A percentile compares a stretch with the other conserved stretches of the same genome.
phyloP scores from a whole-genome alignment of 2,329 filamentous ascomycete species.

The Ophiostoma australiae region DNA sequence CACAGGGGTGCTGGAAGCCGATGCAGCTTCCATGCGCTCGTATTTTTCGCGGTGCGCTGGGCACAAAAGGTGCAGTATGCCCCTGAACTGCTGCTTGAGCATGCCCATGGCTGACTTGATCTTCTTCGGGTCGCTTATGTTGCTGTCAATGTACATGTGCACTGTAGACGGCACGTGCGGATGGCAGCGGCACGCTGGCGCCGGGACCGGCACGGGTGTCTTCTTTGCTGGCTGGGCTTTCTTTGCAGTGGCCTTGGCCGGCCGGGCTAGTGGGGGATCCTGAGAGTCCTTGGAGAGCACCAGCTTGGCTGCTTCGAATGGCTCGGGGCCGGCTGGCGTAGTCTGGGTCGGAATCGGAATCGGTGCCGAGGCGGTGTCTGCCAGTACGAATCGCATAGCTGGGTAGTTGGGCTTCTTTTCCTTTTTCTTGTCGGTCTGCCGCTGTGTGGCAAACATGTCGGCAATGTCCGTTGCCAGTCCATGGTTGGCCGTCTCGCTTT shows the following conservation, averaged over 20 bases:
- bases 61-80: neutral
- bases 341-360: too few species aligned
- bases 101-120: neutral
- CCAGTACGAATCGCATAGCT: neutral
- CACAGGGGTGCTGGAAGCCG: neutral
- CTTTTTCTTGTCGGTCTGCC: neutral
- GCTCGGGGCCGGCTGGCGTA: neutral
- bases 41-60: neutral
- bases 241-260: neutral
- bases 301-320: neutral
- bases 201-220: neutral
- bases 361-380: neutral
- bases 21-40: conserved; percentile 15
- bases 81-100: neutral
- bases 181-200: conserved; percentile 22
- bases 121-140: neutral
- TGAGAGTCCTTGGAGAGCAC: neutral
- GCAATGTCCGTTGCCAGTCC: neutral
- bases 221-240: neutral
- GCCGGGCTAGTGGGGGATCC: neutral
- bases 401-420: neutral
- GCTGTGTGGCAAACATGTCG: neutral
- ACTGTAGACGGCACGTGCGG: conserved; percentile 26
- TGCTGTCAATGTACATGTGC: conserved; percentile 25
- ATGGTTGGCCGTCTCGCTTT: neutral